Base-by-base conservation (phyloP, 2,329 filamentous ascomycete genomes). In the Magnaporthiopsis poae region DNA sequence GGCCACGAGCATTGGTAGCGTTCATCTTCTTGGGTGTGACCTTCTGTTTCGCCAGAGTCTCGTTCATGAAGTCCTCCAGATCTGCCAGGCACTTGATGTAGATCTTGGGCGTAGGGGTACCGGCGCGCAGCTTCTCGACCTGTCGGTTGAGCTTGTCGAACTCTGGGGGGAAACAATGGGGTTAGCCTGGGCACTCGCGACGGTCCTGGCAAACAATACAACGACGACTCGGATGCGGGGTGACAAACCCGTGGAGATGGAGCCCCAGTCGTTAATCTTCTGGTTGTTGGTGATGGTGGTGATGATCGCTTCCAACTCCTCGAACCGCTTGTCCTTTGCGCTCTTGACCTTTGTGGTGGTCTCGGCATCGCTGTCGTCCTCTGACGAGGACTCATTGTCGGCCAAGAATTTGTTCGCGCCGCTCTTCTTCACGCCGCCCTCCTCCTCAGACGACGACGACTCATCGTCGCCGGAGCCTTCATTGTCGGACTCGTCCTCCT, bases 1-100 rank as follows among this genome's bases (percentile, higher is more conserved):
- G 86, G 74, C 93, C 92, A 80, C 92, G 91, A 71, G 92, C 90
- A 76, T 94, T 96, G 75, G 89, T 95, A 69, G 93, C 92, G 81
- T 96, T 99, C 93, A 98, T 96, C 86, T 97, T 98, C 87, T 97
- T 97, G 70, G 89, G 88, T 2, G 91, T 90, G 72, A 96, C 90
- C 84, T 99, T 99, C 77, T 96, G 91, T 85, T 97, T 97, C 73
- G 92, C 88, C 71, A 96, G 86, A 31, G 93, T 89, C 82, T 99
- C 96, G 76, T 93, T 93, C 84, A 97, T 90, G 76, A 90, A 87
- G 73, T 96, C 93, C 81, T 99, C 95, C 70, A 99, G 84, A 76
- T 99, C 94, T 73, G 94, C 90, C 71, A 98, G 87, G 71, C 90
- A 89, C 82, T 95, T 93, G 79, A 99, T 88, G 80, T 97, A 99